Evolutionary conservation across 2,329 filamentous ascomycete genomes (phyloP).

Genomic region (Cladophialophora yegresii): DNA sequence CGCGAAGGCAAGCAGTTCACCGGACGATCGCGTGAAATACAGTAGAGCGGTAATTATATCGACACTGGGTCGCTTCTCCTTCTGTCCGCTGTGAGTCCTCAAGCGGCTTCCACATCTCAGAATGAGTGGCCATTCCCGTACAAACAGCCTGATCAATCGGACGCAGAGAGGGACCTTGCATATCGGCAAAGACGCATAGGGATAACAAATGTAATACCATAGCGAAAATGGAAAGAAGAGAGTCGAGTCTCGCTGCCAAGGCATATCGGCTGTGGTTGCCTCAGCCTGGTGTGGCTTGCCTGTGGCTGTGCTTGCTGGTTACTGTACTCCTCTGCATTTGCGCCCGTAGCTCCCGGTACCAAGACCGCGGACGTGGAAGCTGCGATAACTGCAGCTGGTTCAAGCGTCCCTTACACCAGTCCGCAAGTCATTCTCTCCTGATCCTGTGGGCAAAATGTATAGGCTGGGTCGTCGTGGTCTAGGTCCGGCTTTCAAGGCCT

Average conservation of each 20-base stretch:
- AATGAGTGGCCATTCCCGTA: neutral
- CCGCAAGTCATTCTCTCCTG: conserved; percentile 14
- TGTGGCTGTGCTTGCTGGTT: neutral
- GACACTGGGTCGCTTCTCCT: neutral
- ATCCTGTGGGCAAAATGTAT: conserved; percentile 34
- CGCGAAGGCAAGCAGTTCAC: no score
- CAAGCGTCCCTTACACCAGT: conserved; percentile 12
- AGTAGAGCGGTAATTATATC: no score
- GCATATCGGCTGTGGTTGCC: neutral
- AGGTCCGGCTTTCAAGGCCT: conserved; percentile 32
- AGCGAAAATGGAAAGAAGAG: neutral
- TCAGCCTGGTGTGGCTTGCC: neutral
- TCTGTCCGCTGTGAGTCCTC: neutral
- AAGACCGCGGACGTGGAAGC: conserved; percentile 13
- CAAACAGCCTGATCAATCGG: neutral
- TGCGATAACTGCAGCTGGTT: conserved; percentile 18
- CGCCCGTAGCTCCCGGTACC: conserved; percentile 1
- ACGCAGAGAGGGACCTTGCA: neutral
- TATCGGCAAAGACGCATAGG: neutral
- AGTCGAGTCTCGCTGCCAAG: neutral
- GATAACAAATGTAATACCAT: neutral
- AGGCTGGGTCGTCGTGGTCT: conserved; percentile 36
- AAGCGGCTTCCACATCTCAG: neutral
- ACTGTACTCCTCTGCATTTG: conserved; percentile 1
- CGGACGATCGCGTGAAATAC: no score